Base-by-base conservation (phyloP, 768 basidiomycete species). In the Tephrocybe sp. region DNA sequence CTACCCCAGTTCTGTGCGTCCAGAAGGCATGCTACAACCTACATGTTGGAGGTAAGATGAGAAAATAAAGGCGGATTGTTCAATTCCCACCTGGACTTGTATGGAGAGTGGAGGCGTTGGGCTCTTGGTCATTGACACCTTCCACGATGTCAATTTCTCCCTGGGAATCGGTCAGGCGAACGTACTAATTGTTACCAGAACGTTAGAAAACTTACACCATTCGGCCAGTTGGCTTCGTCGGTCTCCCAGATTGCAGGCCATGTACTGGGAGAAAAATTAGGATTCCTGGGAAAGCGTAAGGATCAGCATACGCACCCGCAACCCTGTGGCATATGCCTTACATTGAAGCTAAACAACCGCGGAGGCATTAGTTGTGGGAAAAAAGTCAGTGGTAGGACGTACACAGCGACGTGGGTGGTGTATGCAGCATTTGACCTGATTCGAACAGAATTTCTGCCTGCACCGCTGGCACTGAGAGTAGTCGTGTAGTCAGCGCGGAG, bases 401-500 rank as follows among this genome's bases (percentile, higher is more conserved):
- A 82, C 78, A 83, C 70, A 3, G 75, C 73, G 39, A 79, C 78
- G 54, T 80, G 79, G 10, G 72, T 79, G 4, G 70, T 74, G 59
- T 78, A 85, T 4, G 66, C 65, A 35, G 78, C 76, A 56, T 75
- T 76, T 12, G 76, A 75, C 40, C 69, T 65, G 53, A 85, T 74
- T 39, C 83, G 70, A 30, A 83, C 78, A 11, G 79, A 82, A 43
- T 75, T 69, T 23, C 83, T 67, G 16, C 84, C 83, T 14, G 75
- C 64, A 1, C 78, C 75, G 35, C 60, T 65, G 0, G 82, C 53
- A 57, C 60, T 68, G 31, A 84, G 71, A 5, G 62, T 65, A 1
- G 72, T 78, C 17, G 65, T 75, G 51, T 65, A 58, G 59, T 84
- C 83, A 2, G 79, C 72, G 23, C 81, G 75, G 17, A 84, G 62